phyloP scores from a whole-genome alignment of 768 basidiomycete species.

The Mrakia hoshinonis region DNA sequence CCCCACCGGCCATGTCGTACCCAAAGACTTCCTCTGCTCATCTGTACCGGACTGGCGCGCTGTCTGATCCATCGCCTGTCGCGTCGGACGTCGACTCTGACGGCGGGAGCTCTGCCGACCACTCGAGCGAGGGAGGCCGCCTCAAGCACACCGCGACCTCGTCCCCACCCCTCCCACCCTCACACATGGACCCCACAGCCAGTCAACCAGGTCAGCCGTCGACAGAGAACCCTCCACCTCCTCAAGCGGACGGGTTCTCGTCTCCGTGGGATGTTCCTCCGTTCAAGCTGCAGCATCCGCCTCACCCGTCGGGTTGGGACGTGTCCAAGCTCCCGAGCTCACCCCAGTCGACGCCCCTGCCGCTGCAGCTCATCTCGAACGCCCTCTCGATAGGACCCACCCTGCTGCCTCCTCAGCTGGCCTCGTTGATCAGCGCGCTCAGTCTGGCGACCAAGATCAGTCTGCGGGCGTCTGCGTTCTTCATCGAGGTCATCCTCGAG shows the following conservation, averaged over 20 bases:
- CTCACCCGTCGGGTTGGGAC: conserved; percentile 6
- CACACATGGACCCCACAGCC: neutral
- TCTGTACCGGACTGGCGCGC: neutral
- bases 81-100: neutral
- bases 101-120: neutral
- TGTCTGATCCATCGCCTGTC: neutral
- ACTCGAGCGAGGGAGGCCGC: too few species aligned
- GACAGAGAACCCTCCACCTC: neutral
- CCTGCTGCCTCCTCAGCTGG: conserved; percentile 39
- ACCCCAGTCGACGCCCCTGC: conserved; percentile 1
- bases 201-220: neutral
- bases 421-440: conserved; percentile 39
- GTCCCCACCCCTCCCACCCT: neutral
- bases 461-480: conserved; percentile 35
- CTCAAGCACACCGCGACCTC: neutral
- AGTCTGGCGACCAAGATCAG: conserved; percentile 37
- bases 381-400: conserved; percentile 33
- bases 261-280: conserved; percentile 2
- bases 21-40: neutral
- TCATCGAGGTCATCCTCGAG: conserved; percentile 42
- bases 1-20: neutral
- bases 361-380: conserved; percentile 21
- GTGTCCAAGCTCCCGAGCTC: conserved; percentile 1
- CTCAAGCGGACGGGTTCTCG: neutral
- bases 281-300: neutral